Evolutionary conservation across 441 rosid species (phyloP).

Genomic region (Pelargonium australe): DNA sequence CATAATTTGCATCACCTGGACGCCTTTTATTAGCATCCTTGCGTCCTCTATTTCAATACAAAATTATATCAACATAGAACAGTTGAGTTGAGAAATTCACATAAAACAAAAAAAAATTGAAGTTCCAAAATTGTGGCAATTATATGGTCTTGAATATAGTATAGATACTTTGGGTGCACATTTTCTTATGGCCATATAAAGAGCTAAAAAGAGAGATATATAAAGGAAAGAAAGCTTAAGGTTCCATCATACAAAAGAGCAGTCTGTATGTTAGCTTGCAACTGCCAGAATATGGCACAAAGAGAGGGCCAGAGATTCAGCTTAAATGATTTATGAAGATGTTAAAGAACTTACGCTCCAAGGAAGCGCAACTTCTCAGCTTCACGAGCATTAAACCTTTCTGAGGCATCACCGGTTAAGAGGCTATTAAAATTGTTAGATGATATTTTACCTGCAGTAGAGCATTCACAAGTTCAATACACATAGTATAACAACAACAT

Average conservation of each 20-base stretch:
- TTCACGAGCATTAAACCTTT: constrained; percentile 68
- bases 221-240: constrained; percentile 5
- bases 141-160: too few relatives aligned
- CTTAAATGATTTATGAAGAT: constrained; percentile 2
- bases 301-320: background rate
- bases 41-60: constrained; percentile 42
- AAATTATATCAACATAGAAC: constrained; percentile 19
- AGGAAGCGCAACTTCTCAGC: constrained; percentile 70
- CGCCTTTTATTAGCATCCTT: constrained; percentile 64
- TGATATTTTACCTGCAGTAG: constrained; percentile 44
- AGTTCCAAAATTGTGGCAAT: background rate
- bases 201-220: background rate
- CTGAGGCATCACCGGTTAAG: constrained; percentile 48
- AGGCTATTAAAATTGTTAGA: constrained; percentile 33
- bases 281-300: background rate
- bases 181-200: background rate
- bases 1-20: constrained; percentile 72
- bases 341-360: constrained; percentile 57
- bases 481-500: background rate
- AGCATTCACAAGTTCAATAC: constrained; percentile 16
- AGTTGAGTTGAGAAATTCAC: constrained; percentile 10
- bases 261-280: background rate
- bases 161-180: background rate
- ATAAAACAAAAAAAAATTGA: background rate
- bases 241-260: constrained; percentile 5